Conservation (phyloP, 2,329 filamentous ascomycete species). For the Botrytis tulipae region DNA sequence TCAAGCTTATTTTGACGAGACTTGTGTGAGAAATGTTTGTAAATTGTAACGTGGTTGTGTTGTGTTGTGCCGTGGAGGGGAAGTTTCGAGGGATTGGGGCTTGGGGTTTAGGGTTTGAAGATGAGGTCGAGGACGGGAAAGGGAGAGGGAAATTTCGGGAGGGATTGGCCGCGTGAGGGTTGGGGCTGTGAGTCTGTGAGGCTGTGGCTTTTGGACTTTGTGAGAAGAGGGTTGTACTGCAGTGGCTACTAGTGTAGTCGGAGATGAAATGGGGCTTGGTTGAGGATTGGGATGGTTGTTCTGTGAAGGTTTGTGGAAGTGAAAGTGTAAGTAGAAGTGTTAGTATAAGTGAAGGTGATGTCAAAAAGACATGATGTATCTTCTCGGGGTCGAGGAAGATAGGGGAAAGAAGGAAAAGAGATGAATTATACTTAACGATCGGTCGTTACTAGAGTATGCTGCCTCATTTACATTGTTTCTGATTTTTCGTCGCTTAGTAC, state of each 20-base stretch:
- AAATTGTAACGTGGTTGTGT: background rate
- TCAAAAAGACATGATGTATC: background rate
- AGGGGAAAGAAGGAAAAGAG: background rate
- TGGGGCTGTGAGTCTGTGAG: background rate
- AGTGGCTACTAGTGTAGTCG: background rate
- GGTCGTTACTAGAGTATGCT: background rate
- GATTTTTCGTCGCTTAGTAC: rapidly evolving
- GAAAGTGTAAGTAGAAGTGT: background rate
- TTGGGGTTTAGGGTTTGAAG: too few relatives aligned
- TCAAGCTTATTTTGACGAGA: background rate
- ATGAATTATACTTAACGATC: background rate
- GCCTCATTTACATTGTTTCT: rapidly evolving
- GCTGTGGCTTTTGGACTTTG: background rate
- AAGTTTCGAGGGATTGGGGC: background rate
- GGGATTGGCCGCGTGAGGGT: background rate
- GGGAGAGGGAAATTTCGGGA: background rate
- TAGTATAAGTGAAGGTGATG: background rate
- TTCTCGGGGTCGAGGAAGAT: background rate
- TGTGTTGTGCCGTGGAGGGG: background rate
- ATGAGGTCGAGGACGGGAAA: too few relatives aligned
- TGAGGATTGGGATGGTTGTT: background rate
- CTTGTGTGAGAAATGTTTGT: background rate
- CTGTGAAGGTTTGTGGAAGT: background rate
- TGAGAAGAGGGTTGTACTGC: background rate
- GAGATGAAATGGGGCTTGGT: background rate